phyloP scores from a whole-genome alignment of 148 eudicot species.

The Spergularia marina region DNA sequence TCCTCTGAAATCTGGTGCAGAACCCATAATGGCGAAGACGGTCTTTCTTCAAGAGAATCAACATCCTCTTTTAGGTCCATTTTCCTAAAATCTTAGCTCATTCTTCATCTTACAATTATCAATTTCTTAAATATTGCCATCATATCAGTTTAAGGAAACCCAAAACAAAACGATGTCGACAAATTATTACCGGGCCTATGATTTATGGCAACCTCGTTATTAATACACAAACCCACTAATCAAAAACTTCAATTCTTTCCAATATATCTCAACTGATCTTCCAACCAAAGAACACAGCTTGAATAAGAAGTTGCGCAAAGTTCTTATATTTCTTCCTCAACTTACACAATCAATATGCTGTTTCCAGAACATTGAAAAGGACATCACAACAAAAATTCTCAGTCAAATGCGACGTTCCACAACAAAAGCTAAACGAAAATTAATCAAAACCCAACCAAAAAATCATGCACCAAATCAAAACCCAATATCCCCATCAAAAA shows the following conservation, averaged over 20 bases:
- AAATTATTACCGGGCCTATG: constrained; percentile 16
- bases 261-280: constrained; percentile 1
- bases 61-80: constrained; percentile 53
- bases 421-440: constrained; percentile 1
- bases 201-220: constrained; percentile 15
- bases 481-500: constrained; percentile 17
- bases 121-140: constrained; percentile 7
- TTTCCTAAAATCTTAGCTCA: constrained; percentile 23
- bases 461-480: constrained; percentile 9
- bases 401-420: constrained; percentile 24
- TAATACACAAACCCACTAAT: constrained; percentile 16
- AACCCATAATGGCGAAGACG: constrained; percentile 51
- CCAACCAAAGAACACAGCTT: constrained; percentile 18
- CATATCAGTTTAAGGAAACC: constrained; percentile 19
- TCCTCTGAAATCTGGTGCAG: constrained; percentile 66
- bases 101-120: constrained; percentile 25
- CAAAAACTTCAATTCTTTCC: constrained; percentile 10
- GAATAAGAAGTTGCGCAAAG: background rate
- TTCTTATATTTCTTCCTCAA: constrained; percentile 3
- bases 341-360: constrained; percentile 26
- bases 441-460: constrained; percentile 16
- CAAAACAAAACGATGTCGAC: constrained; percentile 8
- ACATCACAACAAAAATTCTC: constrained; percentile 15
- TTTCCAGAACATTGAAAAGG: constrained; percentile 18
- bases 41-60: constrained; percentile 41